These are phyloP conservation scores for Pichia rugopelliculosa DNA, from an alignment of 805 yeast genomes.

Conservation along the genomic window DNA sequence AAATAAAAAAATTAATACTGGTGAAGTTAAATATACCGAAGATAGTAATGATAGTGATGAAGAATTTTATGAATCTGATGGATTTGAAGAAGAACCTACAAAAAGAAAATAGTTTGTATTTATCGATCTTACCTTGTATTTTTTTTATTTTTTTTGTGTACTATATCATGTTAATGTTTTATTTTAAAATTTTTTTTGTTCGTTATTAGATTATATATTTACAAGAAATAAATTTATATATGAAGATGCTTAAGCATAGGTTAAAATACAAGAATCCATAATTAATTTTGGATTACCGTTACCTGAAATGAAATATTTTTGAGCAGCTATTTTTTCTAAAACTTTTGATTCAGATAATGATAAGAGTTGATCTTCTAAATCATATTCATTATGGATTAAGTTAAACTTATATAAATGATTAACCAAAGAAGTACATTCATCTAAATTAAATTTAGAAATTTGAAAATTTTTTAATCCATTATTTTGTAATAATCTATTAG, in stretches of 20 bases:
- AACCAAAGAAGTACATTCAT: slow-evolving; percentile 38
- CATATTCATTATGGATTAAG: slow-evolving; percentile 30
- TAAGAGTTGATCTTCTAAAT: slow-evolving; percentile 22
- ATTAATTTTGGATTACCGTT: slow-evolving; percentile 58
- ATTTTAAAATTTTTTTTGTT: neutral
- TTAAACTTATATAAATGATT: slow-evolving; percentile 35
- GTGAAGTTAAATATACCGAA: neutral
- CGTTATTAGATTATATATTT: neutral
- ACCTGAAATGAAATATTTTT: slow-evolving; percentile 50
- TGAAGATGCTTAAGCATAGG: slow-evolving; percentile 20
- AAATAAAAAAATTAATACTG: neutral
- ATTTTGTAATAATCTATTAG: slow-evolving; percentile 35
- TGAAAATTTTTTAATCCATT: slow-evolving; percentile 26
- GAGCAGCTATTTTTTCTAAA: slow-evolving; percentile 33
- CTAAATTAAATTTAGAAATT: slow-evolving; percentile 37
- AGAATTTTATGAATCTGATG: slow-evolving; percentile 29
- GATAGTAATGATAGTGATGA: slow-evolving; percentile 6
- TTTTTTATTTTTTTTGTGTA: neutral
- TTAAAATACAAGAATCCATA: slow-evolving; percentile 33
- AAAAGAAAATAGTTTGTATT: neutral
- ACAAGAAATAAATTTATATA: neutral
- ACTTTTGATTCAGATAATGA: slow-evolving; percentile 14
- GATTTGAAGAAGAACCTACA: slow-evolving; percentile 31
- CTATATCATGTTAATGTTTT: neutral
- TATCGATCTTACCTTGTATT: too few species aligned